Conservation (phyloP, 169 alveolate species). For the Cryptosporidium sp. region DNA sequence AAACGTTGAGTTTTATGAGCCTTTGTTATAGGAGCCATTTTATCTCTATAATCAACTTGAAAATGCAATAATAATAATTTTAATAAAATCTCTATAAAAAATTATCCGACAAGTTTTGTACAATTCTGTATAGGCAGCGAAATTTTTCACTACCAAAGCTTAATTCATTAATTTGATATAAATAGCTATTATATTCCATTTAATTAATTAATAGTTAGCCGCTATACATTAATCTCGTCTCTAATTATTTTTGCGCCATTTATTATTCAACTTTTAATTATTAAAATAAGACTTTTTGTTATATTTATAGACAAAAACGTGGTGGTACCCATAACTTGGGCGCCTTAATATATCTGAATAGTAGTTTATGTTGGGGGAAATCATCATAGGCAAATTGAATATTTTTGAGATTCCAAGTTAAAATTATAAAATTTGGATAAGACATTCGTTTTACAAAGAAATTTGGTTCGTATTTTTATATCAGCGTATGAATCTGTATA, state of each 20-base stretch:
- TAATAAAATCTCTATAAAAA: not conserved
- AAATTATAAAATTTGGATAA: not conserved
- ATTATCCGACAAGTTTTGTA: not conserved
- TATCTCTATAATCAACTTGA: not conserved
- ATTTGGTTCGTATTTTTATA: slow-evolving; percentile 1
- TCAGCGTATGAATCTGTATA: slow-evolving; percentile 55
- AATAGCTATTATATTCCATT: not conserved
- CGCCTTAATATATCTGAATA: slow-evolving; percentile 36
- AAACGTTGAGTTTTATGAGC: slow-evolving; percentile 74
- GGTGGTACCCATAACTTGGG: slow-evolving; percentile 22
- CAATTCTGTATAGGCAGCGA: not conserved
- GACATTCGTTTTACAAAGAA: not conserved
- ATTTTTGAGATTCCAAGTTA: slow-evolving; percentile 12
- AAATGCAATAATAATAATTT: not conserved
- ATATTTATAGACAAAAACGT: slow-evolving; percentile 41
- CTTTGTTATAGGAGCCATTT: slow-evolving; percentile 69
- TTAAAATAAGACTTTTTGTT: not conserved
- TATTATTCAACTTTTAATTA: not conserved
- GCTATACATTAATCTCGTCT: slow-evolving; percentile 51
- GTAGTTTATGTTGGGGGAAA: slow-evolving; percentile 32
- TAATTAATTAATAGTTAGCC: slow-evolving; percentile 13
- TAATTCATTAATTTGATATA: not conserved
- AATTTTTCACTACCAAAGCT: not conserved
- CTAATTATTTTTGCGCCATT: slow-evolving; percentile 2
- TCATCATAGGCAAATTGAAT: not conserved